Conservation (phyloP, 371 early-diverging fungal genomes). For the Gilbertella persicaria region DNA sequence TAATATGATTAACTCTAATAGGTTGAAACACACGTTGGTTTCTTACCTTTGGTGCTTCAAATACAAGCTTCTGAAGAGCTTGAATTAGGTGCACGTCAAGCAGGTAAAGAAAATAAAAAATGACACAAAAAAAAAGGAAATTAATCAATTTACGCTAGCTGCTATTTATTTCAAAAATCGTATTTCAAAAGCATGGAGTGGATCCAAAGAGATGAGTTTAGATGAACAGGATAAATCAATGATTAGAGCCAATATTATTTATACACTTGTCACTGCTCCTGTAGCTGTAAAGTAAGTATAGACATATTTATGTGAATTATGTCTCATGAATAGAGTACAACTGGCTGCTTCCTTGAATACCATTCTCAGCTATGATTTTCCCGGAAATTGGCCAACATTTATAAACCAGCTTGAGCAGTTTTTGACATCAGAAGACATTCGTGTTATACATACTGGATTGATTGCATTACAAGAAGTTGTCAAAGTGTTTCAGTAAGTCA, state of each 20-base stretch:
- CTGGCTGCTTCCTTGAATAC: constrained; percentile 69
- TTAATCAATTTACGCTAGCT: constrained; percentile 46
- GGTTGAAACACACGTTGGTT: constrained; percentile 64
- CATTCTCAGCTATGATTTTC: constrained; percentile 75
- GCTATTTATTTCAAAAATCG: constrained; percentile 96
- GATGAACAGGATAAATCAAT: constrained; percentile 68
- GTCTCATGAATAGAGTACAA: constrained; percentile 59
- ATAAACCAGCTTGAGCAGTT: constrained; percentile 61
- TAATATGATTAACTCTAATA: constrained; percentile 15
- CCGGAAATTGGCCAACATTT: constrained; percentile 82
- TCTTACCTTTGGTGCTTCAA: constrained; percentile 71
- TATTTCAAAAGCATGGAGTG: constrained; percentile 73
- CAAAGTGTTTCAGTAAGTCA: constrained; percentile 75
- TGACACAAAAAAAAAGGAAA: neutral
- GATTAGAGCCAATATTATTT: constrained; percentile 74
- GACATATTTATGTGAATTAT: constrained; percentile 1
- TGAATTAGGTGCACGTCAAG: constrained; percentile 71
- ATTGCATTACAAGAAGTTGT: constrained; percentile 78
- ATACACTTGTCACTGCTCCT: constrained; percentile 68
- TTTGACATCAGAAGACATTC: constrained; percentile 66
- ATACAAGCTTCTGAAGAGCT: constrained; percentile 65
- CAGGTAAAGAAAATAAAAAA: constrained; percentile 51
- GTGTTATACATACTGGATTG: constrained; percentile 73
- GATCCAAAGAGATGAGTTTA: constrained; percentile 44
- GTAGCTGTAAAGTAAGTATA: constrained; percentile 66